A percentile compares a stretch with the other conserved stretches of the same genome.
phyloP scores from a whole-genome alignment of 2,329 filamentous ascomycete species.

The Colletotrichum tamarilloi region DNA sequence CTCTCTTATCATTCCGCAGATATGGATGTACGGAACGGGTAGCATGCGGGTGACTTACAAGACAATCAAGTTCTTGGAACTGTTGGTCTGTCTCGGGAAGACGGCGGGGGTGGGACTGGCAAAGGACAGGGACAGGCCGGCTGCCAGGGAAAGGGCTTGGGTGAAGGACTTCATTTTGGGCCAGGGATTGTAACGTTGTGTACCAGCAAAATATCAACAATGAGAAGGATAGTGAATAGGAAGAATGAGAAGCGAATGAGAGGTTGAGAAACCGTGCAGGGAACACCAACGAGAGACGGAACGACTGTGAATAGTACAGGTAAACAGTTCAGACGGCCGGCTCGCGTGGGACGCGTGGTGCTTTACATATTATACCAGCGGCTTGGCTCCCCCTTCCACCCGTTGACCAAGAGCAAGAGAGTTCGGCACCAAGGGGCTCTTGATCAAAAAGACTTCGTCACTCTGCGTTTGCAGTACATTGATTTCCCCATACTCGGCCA shows the following conservation, averaged over 20 bases:
- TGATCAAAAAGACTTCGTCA: conserved; percentile 6
- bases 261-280: not conserved
- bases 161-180: conserved; percentile 24
- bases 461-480: conserved; percentile 31
- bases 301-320: not conserved
- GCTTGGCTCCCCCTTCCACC: not conserved
- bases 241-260: conserved; percentile 2
- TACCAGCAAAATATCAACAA: conserved; percentile 22
- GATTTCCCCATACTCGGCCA: conserved; percentile 1
- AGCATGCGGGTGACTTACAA: conserved; percentile 10
- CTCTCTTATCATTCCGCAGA: not conserved
- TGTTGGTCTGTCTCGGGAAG: conserved; percentile 14
- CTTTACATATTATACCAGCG: conserved; percentile 9
- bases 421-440: not conserved
- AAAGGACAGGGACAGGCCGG: conserved; percentile 27
- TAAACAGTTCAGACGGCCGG: not conserved
- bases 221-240: not conserved
- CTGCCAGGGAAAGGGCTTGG: conserved; percentile 18
- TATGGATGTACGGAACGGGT: not conserved
- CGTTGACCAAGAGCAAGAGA: not conserved
- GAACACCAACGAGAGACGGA: not conserved
- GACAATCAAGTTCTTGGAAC: conserved; percentile 23
- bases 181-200: not conserved
- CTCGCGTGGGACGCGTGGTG: not conserved
- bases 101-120: conserved; percentile 16